These are phyloP conservation scores for Trichophyton rubrum DNA, from an alignment of 2,329 filamentous ascomycete species.

Conservation along the genomic window DNA sequence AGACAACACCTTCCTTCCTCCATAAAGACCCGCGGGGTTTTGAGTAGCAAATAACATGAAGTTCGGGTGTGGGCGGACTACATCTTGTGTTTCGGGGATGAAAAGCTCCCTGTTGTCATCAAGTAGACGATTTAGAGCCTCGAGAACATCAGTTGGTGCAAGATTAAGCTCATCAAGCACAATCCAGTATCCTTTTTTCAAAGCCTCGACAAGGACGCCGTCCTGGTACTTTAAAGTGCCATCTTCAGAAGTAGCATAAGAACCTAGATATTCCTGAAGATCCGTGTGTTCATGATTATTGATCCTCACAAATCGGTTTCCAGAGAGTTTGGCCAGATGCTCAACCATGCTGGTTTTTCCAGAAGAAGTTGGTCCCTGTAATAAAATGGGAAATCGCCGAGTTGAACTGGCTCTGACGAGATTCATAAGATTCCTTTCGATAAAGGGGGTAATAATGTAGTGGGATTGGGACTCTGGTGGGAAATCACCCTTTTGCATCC, in stretches of 20 bases:
- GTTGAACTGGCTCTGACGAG: slow-evolving; percentile 89
- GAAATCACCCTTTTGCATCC: slow-evolving; percentile 66
- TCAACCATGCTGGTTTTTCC: slow-evolving; percentile 99
- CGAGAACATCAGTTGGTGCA: slow-evolving; percentile 90
- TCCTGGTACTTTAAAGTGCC: slow-evolving; percentile 86
- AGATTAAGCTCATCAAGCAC: slow-evolving; percentile 95
- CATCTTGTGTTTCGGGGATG: slow-evolving; percentile 90
- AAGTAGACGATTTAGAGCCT: slow-evolving; percentile 85
- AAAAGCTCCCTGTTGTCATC: slow-evolving; percentile 94
- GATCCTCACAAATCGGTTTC: slow-evolving; percentile 94
- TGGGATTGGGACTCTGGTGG: slow-evolving; percentile 60
- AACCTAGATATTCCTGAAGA: slow-evolving; percentile 91
- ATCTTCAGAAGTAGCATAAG: slow-evolving; percentile 74
- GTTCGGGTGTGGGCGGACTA: slow-evolving; percentile 80
- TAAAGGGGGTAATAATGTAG: slow-evolving; percentile 94
- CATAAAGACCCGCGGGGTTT: slow-evolving; percentile 90
- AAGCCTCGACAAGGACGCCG: slow-evolving; percentile 79
- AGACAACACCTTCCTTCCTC: slow-evolving; percentile 83
- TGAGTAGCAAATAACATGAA: slow-evolving; percentile 99
- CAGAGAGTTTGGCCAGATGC: slow-evolving; percentile 89
- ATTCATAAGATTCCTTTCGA: slow-evolving; percentile 89
- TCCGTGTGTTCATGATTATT: slow-evolving; percentile 99
- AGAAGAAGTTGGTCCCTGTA: slow-evolving; percentile 92
- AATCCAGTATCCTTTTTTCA: slow-evolving; percentile 92
- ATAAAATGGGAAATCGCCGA: slow-evolving; percentile 77